phyloP scores from a whole-genome alignment of 345 rosid species.

The Moricandia arvensis region DNA sequence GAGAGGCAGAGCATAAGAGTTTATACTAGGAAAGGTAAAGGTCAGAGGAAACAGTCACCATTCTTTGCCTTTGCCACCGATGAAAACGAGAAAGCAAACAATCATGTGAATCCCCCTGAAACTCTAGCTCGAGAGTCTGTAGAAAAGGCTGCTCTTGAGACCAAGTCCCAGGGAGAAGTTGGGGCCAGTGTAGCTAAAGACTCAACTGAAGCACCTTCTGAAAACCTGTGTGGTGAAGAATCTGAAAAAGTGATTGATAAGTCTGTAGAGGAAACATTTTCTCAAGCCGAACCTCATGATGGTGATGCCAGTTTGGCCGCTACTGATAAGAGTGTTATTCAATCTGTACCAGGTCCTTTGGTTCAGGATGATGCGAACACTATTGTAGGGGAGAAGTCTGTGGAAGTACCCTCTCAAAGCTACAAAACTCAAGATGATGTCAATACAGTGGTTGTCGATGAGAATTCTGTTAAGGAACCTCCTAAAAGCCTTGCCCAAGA shows the following conservation, averaged over 20 bases:
- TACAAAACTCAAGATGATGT: slow-evolving; percentile 19
- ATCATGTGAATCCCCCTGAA: slow-evolving; percentile 30
- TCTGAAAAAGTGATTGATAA: slow-evolving; percentile 24
- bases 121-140: slow-evolving; percentile 33
- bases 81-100: slow-evolving; percentile 16
- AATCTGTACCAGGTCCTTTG: slow-evolving; percentile 9
- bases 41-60: slow-evolving; percentile 32
- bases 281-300: not conserved
- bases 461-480: slow-evolving; percentile 35
- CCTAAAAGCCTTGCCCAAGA: slow-evolving; percentile 37
- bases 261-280: not conserved
- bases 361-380: slow-evolving; percentile 23
- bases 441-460: slow-evolving; percentile 35
- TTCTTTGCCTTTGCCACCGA: slow-evolving; percentile 4
- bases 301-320: slow-evolving; percentile 19
- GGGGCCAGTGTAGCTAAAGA: not conserved
- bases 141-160: not conserved
- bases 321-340: slow-evolving; percentile 10
- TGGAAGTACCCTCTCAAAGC: slow-evolving; percentile 19
- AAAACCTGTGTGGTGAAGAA: not conserved
- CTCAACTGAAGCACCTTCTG: slow-evolving; percentile 19
- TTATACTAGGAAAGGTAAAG: slow-evolving; percentile 66
- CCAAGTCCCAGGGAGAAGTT: slow-evolving; percentile 10
- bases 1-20: slow-evolving; percentile 77
- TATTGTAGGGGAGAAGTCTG: slow-evolving; percentile 10